Percentiles rank a stretch among this genome's conserved stretches.
Conservation (phyloP, 805 yeast genomes). For the Candida bentonensis region DNA sequence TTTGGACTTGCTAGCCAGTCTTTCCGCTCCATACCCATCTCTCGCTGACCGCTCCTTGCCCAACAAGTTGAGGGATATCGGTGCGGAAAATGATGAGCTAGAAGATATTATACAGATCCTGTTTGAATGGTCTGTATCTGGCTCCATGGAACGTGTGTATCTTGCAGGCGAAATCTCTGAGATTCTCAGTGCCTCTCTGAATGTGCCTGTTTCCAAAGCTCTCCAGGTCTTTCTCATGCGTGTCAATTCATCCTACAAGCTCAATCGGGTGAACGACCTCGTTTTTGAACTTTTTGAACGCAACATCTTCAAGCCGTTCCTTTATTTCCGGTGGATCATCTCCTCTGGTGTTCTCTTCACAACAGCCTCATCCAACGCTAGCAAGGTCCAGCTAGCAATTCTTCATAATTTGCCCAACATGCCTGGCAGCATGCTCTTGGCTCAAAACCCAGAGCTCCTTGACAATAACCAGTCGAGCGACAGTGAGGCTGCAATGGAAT, state of each 20-base stretch:
- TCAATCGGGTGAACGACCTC: constrained; percentile 25
- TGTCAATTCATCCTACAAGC: not conserved
- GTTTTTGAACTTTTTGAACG: constrained; percentile 35
- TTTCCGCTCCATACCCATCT: not conserved
- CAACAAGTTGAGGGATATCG: constrained; percentile 4
- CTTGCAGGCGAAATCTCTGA: constrained; percentile 11
- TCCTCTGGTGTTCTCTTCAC: constrained; percentile 70
- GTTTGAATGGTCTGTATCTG: constrained; percentile 18
- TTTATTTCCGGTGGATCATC: constrained; percentile 66
- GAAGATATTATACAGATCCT: constrained; percentile 9
- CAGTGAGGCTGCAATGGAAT: not conserved
- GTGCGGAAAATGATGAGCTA: constrained; percentile 8
- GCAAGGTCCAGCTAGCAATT: constrained; percentile 31
- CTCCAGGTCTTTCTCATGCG: constrained; percentile 15
- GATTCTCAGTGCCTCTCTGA: not conserved
- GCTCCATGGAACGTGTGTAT: constrained; percentile 11
- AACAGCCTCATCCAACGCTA: constrained; percentile 24
- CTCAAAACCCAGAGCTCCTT: not conserved
- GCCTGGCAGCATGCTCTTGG: not conserved
- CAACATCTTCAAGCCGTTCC: constrained; percentile 40
- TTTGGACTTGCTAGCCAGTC: not conserved
- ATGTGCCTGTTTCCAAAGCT: constrained; percentile 2
- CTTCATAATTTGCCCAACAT: constrained; percentile 26
- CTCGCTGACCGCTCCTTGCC: constrained; percentile 6
- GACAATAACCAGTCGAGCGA: not conserved